These are phyloP conservation scores for Xerocomellus dryophilus DNA, from an alignment of 768 basidiomycete species.

Conservation along the genomic window DNA sequence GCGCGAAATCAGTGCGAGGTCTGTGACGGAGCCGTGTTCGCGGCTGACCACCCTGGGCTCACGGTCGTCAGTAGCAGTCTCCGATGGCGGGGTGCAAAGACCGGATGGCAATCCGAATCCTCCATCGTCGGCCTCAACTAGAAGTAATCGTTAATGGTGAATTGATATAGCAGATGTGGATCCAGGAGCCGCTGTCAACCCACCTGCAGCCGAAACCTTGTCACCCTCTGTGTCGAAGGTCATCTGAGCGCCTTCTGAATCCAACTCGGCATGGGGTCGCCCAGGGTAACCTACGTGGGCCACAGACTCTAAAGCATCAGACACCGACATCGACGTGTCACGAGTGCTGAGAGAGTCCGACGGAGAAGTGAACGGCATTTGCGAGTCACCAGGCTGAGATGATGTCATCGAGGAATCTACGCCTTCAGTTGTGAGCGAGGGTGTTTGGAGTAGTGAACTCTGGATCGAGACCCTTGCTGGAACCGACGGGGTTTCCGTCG, in stretches of 20 bases:
- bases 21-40: background rate
- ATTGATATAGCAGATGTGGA: no score
- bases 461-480: background rate
- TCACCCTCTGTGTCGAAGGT: background rate
- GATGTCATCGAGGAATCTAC: background rate
- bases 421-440: background rate
- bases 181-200: background rate
- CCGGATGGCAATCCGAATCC: background rate
- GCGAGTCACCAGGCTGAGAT: background rate
- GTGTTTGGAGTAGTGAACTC: background rate
- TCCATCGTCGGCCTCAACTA: background rate
- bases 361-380: background rate
- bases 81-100: slow-evolving; percentile 9
- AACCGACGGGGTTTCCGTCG: background rate
- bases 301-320: background rate
- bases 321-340: background rate
- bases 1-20: background rate
- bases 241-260: background rate
- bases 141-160: background rate
- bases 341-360: background rate
- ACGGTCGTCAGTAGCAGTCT: background rate
- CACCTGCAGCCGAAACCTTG: background rate
- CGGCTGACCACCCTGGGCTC: background rate
- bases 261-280: background rate
- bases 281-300: background rate